Evolutionary conservation across 1,139 yeast species (phyloP).

Genomic region (Suhomyces choctaworum): DNA sequence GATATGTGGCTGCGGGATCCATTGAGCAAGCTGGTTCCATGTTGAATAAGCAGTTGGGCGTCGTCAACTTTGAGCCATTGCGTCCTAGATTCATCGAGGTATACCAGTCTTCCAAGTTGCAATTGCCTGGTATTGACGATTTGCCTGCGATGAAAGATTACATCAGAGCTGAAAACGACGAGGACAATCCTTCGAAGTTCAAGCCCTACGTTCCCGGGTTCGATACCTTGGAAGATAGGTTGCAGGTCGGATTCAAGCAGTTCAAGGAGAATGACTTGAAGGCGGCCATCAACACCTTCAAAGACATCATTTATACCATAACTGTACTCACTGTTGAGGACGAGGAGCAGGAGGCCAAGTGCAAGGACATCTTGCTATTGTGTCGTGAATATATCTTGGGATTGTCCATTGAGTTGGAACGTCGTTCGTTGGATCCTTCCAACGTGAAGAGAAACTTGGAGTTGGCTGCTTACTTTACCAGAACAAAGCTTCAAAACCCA

Average conservation of each 20-base stretch:
- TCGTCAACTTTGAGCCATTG: constrained; percentile 83
- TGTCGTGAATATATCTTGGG: constrained; percentile 93
- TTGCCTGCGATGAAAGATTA: constrained; percentile 69
- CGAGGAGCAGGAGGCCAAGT: constrained; percentile 75
- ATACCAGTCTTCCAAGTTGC: constrained; percentile 75
- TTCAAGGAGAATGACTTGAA: constrained; percentile 84
- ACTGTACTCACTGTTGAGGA: constrained; percentile 70
- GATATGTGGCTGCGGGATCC: constrained; percentile 93
- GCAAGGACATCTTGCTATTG: constrained; percentile 66
- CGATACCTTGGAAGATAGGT: constrained; percentile 61
- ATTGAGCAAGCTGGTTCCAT: constrained; percentile 95
- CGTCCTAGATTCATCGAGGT: constrained; percentile 80
- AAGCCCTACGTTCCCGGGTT: constrained; percentile 78
- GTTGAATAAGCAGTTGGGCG: constrained; percentile 85
- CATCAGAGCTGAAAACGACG: constrained; percentile 61
- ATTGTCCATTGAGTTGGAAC: constrained; percentile 81
- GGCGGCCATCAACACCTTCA: constrained; percentile 76
- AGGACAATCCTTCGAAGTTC: constrained; percentile 55
- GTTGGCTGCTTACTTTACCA: constrained; percentile 93
- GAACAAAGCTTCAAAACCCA: constrained; percentile 74
- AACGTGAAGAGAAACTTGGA: constrained; percentile 86
- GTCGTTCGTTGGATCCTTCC: constrained; percentile 72
- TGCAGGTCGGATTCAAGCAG: constrained; percentile 75
- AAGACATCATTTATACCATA: constrained; percentile 74
- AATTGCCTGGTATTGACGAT: constrained; percentile 68